Conservation (phyloP, 2,329 filamentous ascomycete genomes). For the Dothistroma septosporum region DNA sequence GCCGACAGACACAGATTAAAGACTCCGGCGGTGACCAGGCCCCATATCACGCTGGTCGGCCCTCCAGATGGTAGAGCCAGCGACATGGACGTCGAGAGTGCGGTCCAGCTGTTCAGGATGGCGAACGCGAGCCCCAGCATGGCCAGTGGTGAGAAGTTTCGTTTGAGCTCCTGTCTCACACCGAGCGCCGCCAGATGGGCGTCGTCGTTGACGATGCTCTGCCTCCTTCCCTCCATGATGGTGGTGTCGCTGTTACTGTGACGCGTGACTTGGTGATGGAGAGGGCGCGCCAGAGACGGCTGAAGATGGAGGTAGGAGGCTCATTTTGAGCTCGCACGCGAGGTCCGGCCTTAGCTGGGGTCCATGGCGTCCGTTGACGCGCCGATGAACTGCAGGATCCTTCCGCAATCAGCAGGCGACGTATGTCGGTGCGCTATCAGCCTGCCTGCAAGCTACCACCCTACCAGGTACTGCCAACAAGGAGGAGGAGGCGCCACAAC, state of each 20-base stretch:
- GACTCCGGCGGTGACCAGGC: conserved; percentile 53
- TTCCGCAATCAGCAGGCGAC: neutral
- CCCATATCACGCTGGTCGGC: conserved; percentile 68
- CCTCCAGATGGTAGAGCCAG: conserved; percentile 67
- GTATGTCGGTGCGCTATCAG: neutral
- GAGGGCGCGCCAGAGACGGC: neutral
- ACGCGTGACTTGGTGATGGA: neutral
- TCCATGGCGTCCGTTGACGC: neutral
- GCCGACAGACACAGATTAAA: conserved; percentile 68
- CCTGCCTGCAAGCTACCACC: too few species aligned
- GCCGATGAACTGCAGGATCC: neutral
- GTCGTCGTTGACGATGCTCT: conserved; percentile 39
- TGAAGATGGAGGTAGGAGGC: neutral
- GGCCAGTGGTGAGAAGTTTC: conserved; percentile 55
- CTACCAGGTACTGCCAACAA: too few species aligned
- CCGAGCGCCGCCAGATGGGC: conserved; percentile 54
- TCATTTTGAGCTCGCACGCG: neutral
- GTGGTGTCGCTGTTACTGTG: neutral
- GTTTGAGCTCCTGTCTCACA: conserved; percentile 55
- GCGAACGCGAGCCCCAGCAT: conserved; percentile 62
- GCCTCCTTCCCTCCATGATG: conserved; percentile 1
- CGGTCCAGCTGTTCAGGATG: conserved; percentile 62
- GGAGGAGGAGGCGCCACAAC: too few species aligned
- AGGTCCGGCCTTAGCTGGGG: neutral
- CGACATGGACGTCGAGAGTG: conserved; percentile 55